Evolutionary conservation across 768 basidiomycete genomes (phyloP).

Genomic region (Serendipita indica): DNA sequence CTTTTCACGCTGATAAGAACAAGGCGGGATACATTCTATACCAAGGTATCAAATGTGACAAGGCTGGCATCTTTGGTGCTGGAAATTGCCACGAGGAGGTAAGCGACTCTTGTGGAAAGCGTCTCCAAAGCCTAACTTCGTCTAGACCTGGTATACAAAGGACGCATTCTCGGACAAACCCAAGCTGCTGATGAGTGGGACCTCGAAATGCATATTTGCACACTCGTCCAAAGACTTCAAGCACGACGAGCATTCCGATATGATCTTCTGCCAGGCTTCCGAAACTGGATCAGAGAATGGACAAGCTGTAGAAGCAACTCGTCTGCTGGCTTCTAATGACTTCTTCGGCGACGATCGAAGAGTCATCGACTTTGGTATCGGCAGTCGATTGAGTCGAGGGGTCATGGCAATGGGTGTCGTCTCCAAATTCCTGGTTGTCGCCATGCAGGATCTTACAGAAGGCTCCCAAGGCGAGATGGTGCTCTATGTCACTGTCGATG

Average conservation of each 20-base stretch:
- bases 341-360: constrained; percentile 54
- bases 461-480: constrained; percentile 54
- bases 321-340: constrained; percentile 72
- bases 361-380: constrained; percentile 71
- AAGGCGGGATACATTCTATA: constrained; percentile 66
- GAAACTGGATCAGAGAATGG: constrained; percentile 34
- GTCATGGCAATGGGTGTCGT: constrained; percentile 90
- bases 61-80: constrained; percentile 24
- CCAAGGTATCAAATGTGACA: constrained; percentile 54
- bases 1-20: constrained; percentile 68
- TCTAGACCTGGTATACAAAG: constrained; percentile 76
- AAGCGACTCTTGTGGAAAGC: constrained; percentile 16
- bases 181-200: constrained; percentile 48
- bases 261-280: constrained; percentile 83
- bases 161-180: constrained; percentile 59
- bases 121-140: neutral
- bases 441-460: constrained; percentile 52
- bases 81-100: constrained; percentile 60
- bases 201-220: constrained; percentile 73
- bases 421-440: constrained; percentile 83
- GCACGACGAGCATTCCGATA: constrained; percentile 52
- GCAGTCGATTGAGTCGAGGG: constrained; percentile 70
- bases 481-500: constrained; percentile 76
- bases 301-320: constrained; percentile 24
- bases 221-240: constrained; percentile 75